phyloP scores from a whole-genome alignment of 805 yeast species.

The Metschnikowia vanudenii region DNA sequence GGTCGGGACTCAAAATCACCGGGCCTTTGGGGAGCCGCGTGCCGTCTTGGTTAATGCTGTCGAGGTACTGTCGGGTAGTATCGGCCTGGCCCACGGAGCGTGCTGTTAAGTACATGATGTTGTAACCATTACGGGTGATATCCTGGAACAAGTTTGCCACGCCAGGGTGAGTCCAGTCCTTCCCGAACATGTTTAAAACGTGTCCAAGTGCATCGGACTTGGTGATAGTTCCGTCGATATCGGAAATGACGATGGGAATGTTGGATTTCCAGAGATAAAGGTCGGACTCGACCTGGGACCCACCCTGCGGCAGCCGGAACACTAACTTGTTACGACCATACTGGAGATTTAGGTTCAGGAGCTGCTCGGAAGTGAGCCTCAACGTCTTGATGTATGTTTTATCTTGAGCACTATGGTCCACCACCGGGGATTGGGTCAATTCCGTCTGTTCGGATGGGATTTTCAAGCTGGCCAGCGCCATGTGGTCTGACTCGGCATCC shows the following conservation, averaged over 20 bases:
- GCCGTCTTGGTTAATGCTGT: slow-evolving; percentile 70
- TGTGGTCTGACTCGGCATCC: slow-evolving; percentile 7
- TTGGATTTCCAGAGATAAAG: slow-evolving; percentile 80
- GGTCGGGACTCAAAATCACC: slow-evolving; percentile 89
- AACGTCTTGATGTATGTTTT: slow-evolving; percentile 76
- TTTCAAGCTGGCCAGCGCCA: slow-evolving; percentile 8
- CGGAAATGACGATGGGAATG: slow-evolving; percentile 91
- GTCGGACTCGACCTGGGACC: slow-evolving; percentile 69
- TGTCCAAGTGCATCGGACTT: slow-evolving; percentile 98
- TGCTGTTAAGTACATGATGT: slow-evolving; percentile 90
- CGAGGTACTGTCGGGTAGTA: slow-evolving; percentile 77
- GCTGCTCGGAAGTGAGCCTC: slow-evolving; percentile 86
- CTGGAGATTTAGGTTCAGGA: slow-evolving; percentile 66
- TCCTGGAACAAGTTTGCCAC: slow-evolving; percentile 92
- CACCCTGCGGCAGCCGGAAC: slow-evolving; percentile 81
- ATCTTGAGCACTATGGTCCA: slow-evolving; percentile 10
- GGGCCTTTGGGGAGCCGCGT: slow-evolving; percentile 82
- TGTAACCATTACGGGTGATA: slow-evolving; percentile 83
- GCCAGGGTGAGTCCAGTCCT: slow-evolving; percentile 98
- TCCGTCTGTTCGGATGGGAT: slow-evolving; percentile 9
- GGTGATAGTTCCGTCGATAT: slow-evolving; percentile 97
- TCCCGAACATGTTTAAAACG: slow-evolving; percentile 86
- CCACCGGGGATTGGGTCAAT: slow-evolving; percentile 1
- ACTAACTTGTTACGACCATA: slow-evolving; percentile 77
- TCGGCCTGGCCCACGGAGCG: slow-evolving; percentile 96